Evolutionary conservation across 768 basidiomycete species (phyloP).

Genomic region (Hypsizygus marmoreus): DNA sequence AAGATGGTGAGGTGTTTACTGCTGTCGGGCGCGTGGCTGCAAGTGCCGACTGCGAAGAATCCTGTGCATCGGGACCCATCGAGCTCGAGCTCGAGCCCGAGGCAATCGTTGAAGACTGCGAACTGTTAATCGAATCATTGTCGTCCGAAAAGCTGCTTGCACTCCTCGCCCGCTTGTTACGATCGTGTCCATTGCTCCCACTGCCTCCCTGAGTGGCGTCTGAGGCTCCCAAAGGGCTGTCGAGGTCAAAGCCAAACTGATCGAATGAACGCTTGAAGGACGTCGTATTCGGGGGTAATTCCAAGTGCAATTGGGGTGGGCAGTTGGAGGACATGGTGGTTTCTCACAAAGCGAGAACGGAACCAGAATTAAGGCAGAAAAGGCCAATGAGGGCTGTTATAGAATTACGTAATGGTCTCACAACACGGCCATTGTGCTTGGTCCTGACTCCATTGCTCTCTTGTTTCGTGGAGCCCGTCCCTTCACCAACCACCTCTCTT

Average conservation of each 20-base stretch:
- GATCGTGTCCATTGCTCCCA: constrained; percentile 43
- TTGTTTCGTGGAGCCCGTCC: too few relatives aligned
- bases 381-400: not conserved
- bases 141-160: constrained; percentile 47
- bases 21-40: constrained; percentile 16
- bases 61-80: constrained; percentile 9
- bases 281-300: constrained; percentile 49
- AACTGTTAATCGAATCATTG: constrained; percentile 33
- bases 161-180: constrained; percentile 61
- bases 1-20: constrained; percentile 20
- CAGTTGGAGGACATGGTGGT: constrained; percentile 42
- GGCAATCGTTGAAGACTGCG: constrained; percentile 36
- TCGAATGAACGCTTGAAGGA: constrained; percentile 66
- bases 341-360: constrained; percentile 13
- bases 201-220: constrained; percentile 28
- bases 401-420: too few relatives aligned
- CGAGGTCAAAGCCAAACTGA: constrained; percentile 58
- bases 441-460: too few relatives aligned
- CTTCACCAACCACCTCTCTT: too few relatives aligned
- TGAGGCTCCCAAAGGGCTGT: constrained; percentile 37
- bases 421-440: too few relatives aligned
- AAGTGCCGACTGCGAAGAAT: constrained; percentile 8
- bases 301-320: constrained; percentile 55
- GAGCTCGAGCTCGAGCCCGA: constrained; percentile 28
- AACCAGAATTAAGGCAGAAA: too few relatives aligned